Base-by-base conservation (phyloP, 1,284 basidiomycete species). In the Cutaneotrichosporon sp. region DNA sequence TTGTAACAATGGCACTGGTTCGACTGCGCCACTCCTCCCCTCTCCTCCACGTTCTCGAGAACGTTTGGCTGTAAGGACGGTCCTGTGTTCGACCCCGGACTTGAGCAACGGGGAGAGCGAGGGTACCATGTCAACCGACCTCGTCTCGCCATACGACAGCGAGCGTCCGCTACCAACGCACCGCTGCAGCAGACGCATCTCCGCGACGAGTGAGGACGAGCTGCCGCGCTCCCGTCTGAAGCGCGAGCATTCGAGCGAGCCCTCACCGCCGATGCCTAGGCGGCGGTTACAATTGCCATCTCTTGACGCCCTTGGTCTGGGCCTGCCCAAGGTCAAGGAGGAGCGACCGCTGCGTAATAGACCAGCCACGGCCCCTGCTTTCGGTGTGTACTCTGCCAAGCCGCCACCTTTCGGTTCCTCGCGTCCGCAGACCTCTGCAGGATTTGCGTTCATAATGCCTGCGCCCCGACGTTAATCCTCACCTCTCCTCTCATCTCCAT, bases 221-320 rank as follows among this genome's bases (percentile, higher is more conserved):
- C 9, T 38, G 10, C 55, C 55, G 5, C 55, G 55, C 22, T n/a
- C 55, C 3, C 55, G 55, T 13, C 38, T 30, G 14, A 56, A 56
- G 55, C 36, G 38, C 38, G 55, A 36, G 14, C 55, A 36, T 10
- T 40, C 36, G 16, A 46, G 38, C 13, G 55, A 56, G 38, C 38
- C 38, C 10, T 40, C 26, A 5, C 55, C 55, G 5, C 38, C 55
- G 11, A 46, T 56, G 55, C 22, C 26, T 13, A 40, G 22, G 22
- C 46, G 31, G n/a, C 18, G 57, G 38, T 21, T 42, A 8, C 61
- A 36, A 13, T 56, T 78, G 9, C 75, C 74, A 4, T 76, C 74
- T 1, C 70, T 78, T 32, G 73, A 74, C 58, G 69, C 72, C 1
- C 64, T 78, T 2, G 75, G 75, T 5, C 61, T 75, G 7, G 74